These are phyloP conservation scores for Selaginella tamariscina DNA, from an alignment of 75 land plant species.

Conservation along the genomic window DNA sequence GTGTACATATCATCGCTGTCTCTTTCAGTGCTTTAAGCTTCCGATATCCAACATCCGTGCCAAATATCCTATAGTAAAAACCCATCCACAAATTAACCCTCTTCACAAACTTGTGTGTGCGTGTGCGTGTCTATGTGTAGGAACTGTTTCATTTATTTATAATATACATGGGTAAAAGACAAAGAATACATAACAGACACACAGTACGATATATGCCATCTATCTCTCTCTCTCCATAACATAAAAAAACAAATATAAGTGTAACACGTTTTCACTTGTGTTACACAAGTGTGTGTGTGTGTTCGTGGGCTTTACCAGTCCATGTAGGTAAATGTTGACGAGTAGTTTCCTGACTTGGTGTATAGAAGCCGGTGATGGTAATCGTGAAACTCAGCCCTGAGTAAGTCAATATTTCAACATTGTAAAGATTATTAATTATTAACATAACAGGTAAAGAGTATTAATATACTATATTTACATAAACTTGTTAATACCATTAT, in stretches of 20 bases:
- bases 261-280: not conserved
- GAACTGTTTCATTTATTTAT: too few species aligned
- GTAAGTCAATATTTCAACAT: not conserved
- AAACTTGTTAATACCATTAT: too few species aligned
- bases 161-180: too few species aligned
- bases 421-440: not conserved
- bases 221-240: not conserved
- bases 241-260: not conserved
- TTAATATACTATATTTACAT: too few species aligned
- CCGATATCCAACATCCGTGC: slow-evolving; percentile 3
- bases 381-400: slow-evolving; percentile 9
- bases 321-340: slow-evolving; percentile 11
- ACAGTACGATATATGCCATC: too few species aligned
- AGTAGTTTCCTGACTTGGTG: slow-evolving; percentile 11
- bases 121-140: too few species aligned
- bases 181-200: too few species aligned
- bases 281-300: too few species aligned
- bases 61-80: slow-evolving; percentile 1
- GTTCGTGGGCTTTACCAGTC: too few species aligned
- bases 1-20: too few species aligned
- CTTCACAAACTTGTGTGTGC: too few species aligned
- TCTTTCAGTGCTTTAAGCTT: slow-evolving; percentile 9
- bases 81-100: not conserved
- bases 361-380: slow-evolving; percentile 10
- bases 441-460: not conserved